phyloP scores from a whole-genome alignment of 2,329 filamentous ascomycete species.

The Aureobasidium sp. region DNA sequence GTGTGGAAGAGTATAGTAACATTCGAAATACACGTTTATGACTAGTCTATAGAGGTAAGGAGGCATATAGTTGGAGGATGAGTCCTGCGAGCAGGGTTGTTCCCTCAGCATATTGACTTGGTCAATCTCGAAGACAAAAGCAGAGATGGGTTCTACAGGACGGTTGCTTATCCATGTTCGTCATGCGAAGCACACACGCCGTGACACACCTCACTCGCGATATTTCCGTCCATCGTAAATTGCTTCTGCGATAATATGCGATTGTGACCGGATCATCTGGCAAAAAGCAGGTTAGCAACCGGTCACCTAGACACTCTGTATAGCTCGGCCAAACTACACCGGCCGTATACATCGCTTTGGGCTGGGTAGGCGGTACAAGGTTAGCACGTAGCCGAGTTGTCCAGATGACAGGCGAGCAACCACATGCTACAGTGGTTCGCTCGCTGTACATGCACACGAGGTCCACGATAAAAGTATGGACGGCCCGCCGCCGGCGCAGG shows the following conservation, averaged over 20 bases:
- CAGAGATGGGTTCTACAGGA: neutral
- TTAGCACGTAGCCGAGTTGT: conserved; percentile 7
- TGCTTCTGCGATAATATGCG: neutral
- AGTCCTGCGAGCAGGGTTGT: neutral
- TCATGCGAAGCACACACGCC: neutral
- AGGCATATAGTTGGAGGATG: neutral
- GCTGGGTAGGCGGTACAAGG: neutral
- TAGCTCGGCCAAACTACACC: neutral
- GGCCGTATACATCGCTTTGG: neutral
- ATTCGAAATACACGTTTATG: no score
- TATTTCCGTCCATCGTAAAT: neutral
- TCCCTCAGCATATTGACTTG: neutral
- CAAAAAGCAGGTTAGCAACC: neutral
- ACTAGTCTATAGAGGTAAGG: neutral
- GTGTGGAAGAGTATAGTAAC: no score
- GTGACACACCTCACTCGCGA: neutral
- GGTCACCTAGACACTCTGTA: neutral
- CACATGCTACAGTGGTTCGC: conserved; percentile 5
- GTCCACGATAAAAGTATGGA: conserved; percentile 12
- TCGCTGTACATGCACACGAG: conserved; percentile 13
- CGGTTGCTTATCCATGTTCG: neutral
- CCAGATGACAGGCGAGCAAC: conserved; percentile 6
- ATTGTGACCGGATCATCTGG: neutral
- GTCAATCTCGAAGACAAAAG: neutral
- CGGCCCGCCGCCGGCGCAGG: conserved; percentile 11